Evolutionary conservation across 257 asterid genomes (phyloP).

Genomic region (Marsdenia floribunda): DNA sequence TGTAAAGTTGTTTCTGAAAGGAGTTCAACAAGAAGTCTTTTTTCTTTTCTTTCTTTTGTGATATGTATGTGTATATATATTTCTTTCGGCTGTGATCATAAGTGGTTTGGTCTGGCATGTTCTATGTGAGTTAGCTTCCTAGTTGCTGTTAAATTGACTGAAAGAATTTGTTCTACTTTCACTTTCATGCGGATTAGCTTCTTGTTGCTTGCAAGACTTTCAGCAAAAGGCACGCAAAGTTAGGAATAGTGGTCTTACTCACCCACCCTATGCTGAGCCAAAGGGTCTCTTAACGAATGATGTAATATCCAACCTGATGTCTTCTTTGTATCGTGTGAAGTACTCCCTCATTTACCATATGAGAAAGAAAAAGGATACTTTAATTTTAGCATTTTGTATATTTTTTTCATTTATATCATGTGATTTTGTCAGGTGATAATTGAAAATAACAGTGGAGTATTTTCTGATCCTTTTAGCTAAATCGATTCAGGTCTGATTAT

Average conservation of each 20-base stretch:
- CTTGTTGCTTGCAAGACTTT: not conserved
- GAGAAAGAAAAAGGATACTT: too few relatives aligned
- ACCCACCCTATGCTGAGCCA: not conserved
- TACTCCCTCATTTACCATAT: not conserved
- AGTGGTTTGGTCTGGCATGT: not conserved
- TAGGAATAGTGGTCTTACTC: not conserved
- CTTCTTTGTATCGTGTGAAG: not conserved
- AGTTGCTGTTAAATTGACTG: not conserved
- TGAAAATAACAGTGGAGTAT: too few relatives aligned
- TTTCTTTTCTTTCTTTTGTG: too few relatives aligned
- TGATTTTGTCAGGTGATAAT: not conserved
- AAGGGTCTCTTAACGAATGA: not conserved
- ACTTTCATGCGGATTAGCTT: not conserved
- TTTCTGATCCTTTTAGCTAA: not conserved
- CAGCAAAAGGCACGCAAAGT: not conserved
- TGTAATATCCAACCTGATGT: not conserved
- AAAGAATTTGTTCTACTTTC: not conserved
- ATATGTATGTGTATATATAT: too few relatives aligned
- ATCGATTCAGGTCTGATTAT: not conserved
- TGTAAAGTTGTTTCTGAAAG: not conserved
- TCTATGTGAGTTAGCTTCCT: not conserved
- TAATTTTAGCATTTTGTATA: too few relatives aligned
- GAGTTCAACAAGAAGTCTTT: not conserved
- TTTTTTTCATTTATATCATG: too few relatives aligned
- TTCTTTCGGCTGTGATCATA: not conserved